Base-by-base conservation (phyloP, 1,284 basidiomycete species). In the Apiotrichum mycotoxinovorans region DNA sequence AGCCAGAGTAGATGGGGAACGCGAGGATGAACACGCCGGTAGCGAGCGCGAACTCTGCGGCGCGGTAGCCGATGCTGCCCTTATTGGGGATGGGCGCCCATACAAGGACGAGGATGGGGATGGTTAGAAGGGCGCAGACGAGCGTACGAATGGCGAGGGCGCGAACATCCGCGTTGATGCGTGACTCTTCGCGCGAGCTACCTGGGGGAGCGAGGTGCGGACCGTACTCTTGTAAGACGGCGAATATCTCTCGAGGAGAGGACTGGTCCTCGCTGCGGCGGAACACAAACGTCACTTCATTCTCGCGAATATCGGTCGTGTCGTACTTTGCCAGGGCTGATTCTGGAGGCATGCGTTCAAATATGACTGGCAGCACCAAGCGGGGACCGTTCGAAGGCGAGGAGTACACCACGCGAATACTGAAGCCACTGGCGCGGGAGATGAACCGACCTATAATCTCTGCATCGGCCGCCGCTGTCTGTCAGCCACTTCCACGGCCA, bases 91-190 rank as follows among this genome's bases (percentile, higher is more conserved):
- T 71, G 3, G 76, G 74, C 4, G 80, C 79, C 81, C 81, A 81
- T 1, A 80, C 71, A 65, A 81, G 70, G 35, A 81, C 66, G 11
- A 81, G 72, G 12, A 82, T 78, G 0, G 81, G 80, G 37, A 81
- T 72, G 20, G 78, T 78, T 22, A 81, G 66, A 20, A 71, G 20
- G 14, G 68, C 68, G 14, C 75, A 78, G 10, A 70, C 35, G 20
- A 67, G 57, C 1, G 78, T 79, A 26, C 79, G 76, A 15, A 69
- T 11, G 12, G 67, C 64, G 27, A 79, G 69, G 9, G 61, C 54
- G 12, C 68, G 68, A 14, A 79, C 52, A 23, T 66, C 65, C 9
- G 42, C 49, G 23, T 56, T 56, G 50, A 63, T 62, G n/a, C 54
- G 54, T 20, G 40, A 22, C 11, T 20, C 40, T 14, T 58, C 25